Evolutionary conservation across 345 rosid species (phyloP).

Genomic region (Boechera divaricarpa): DNA sequence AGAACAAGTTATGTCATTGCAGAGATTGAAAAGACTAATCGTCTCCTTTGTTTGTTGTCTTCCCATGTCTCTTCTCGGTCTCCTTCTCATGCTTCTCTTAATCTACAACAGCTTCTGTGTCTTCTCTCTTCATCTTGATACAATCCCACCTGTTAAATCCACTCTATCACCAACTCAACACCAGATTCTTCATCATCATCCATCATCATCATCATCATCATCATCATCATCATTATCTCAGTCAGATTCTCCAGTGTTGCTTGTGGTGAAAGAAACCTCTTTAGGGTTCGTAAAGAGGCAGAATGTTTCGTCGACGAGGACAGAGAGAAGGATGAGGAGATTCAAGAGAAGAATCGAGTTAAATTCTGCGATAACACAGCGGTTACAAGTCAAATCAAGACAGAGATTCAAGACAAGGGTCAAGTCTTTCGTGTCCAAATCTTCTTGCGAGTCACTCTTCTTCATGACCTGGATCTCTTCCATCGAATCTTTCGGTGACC

Average conservation of each 20-base stretch:
- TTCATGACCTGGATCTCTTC: constrained; percentile 98
- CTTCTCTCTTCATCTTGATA: constrained; percentile 60
- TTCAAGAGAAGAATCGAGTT: constrained; percentile 19
- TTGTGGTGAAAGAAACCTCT: constrained; percentile 60
- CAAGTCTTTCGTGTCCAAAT: constrained; percentile 53
- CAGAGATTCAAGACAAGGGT: constrained; percentile 52
- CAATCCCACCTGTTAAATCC: constrained; percentile 48
- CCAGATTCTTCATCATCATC: constrained; percentile 29
- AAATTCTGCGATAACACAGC: constrained; percentile 1
- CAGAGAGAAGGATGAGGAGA: constrained; percentile 34
- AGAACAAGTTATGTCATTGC: constrained; percentile 29
- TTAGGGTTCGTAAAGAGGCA: constrained; percentile 43
- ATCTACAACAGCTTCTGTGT: constrained; percentile 73
- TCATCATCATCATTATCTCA: constrained; percentile 37
- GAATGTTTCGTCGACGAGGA: constrained; percentile 34
- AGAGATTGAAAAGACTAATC: constrained; percentile 45
- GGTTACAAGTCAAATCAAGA: constrained; percentile 34
- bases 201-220: constrained; percentile 8
- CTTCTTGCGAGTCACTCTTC: constrained; percentile 65
- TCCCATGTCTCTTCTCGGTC: constrained; percentile 73
- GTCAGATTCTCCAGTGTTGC: constrained; percentile 51
- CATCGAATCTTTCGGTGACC: constrained; percentile 58
- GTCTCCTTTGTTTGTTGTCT: constrained; percentile 51
- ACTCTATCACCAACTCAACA: constrained; percentile 34
- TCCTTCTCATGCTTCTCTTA: constrained; percentile 63